phyloP scores from a whole-genome alignment of 768 basidiomycete genomes.

The Trametes maxima region DNA sequence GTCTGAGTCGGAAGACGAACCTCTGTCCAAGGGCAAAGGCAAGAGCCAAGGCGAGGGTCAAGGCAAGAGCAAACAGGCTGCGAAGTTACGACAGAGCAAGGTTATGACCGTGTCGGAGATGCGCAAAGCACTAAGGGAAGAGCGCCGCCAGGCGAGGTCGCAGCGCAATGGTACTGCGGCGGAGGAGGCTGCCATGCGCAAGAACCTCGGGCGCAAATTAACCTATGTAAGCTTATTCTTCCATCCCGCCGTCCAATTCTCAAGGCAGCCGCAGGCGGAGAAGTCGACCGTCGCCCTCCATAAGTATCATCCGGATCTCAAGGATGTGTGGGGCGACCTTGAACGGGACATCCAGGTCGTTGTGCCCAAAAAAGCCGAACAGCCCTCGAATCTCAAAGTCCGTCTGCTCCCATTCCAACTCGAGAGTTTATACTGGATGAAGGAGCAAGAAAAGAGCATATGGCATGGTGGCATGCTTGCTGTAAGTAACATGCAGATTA shows the following conservation, averaged over 20 bases:
- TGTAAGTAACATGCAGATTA: slow-evolving; percentile 51
- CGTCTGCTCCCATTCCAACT: slow-evolving; percentile 92
- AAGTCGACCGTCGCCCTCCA: slow-evolving; percentile 63
- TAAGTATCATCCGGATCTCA: slow-evolving; percentile 78
- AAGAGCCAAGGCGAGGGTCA: slow-evolving; percentile 21
- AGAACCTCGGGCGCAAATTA: slow-evolving; percentile 70
- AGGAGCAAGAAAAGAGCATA: slow-evolving; percentile 81
- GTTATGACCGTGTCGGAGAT: slow-evolving; percentile 12
- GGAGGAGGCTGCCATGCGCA: slow-evolving; percentile 53
- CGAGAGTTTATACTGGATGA: slow-evolving; percentile 96
- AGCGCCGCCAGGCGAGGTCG: slow-evolving; percentile 28
- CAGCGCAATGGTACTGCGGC: slow-evolving; percentile 32
- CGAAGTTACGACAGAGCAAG: slow-evolving; percentile 11
- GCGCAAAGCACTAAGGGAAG: slow-evolving; percentile 27
- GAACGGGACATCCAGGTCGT: slow-evolving; percentile 61
- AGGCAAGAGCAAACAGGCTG: slow-evolving; percentile 30
- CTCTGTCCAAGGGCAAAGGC: slow-evolving; percentile 35
- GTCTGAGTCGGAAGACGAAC: slow-evolving; percentile 34
- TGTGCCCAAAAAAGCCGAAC: slow-evolving; percentile 69
- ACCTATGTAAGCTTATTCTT: slow-evolving; percentile 55
- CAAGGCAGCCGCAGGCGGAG: slow-evolving; percentile 58
- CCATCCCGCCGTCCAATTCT: slow-evolving; percentile 11
- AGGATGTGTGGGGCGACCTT: slow-evolving; percentile 86
- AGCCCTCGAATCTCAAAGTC: slow-evolving; percentile 83
- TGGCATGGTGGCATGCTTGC: slow-evolving; percentile 95